Base-by-base conservation (phyloP, 2,329 filamentous ascomycete genomes). In the Aspergillus vadensis region DNA sequence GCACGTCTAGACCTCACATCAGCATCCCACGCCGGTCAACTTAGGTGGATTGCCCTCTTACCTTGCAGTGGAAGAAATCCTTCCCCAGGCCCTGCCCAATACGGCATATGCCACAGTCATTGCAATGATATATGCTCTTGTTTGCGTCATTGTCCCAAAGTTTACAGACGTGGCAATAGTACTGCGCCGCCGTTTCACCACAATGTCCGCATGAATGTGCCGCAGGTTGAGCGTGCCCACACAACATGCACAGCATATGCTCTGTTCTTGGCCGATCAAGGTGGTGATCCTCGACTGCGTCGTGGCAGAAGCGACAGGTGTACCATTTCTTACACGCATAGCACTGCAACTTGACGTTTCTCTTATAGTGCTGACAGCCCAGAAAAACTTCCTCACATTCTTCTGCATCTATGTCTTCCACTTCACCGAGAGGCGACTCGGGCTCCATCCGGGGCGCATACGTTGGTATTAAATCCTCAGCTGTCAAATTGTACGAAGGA, bases 31-130 rank as follows among this genome's bases (percentile, higher is more conserved):
- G 57, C n/a, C 21, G 4, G n/a, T 43, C 48, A 17, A 3, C 1
- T 27, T 23, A n/a, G 10, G 10, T 9, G 15, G 14, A n/a, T 3
- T 5, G 30, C 36, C 12, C 48, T 25, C 78, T 75, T 80, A 94
- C 92, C 86, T 97, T 96, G 89, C 95, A 99, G 77, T 99, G 95
- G 71, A 96, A 93, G 74, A 96, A 99, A 74, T 99, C 95, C 73
- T 97, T 98, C 4, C 95, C 94, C 30, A 99, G 81, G 1, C 95
- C 95, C 74, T 92, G 86, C 1, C 95, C 95, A 59, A 93, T 88
- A 60, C 95, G 86, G 74, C 95, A 99, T 63, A 99, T 97, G 4
- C 95, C 95, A 76, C 95, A 99, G 71, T 98, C 95, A 70, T 88
- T 86, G 76, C 95, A 99, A 74, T 99, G 95, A 73, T 99, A 99